Evolutionary conservation across 2,329 filamentous ascomycete genomes (phyloP).

Genomic region (Pezicula radicicola): DNA sequence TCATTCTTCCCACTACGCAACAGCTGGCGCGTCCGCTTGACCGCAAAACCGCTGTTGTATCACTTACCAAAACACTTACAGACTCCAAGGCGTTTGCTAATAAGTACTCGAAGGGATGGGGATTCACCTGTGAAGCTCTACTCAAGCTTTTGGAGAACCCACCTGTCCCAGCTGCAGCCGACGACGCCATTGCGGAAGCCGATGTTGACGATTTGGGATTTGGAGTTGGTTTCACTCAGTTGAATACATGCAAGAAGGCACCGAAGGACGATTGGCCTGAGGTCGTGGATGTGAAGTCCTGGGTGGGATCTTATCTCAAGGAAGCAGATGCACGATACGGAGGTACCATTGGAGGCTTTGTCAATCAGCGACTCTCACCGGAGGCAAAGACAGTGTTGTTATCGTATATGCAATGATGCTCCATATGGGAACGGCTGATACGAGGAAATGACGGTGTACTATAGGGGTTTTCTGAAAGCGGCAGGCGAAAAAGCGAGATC

Average conservation of each 20-base stretch:
- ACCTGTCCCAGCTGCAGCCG: constrained; percentile 62
- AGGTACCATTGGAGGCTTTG: constrained; percentile 69
- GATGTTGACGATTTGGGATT: constrained; percentile 96
- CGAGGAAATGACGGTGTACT: constrained; percentile 6
- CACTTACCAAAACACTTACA: constrained; percentile 86
- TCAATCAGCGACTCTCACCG: constrained; percentile 65
- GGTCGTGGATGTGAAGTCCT: constrained; percentile 72
- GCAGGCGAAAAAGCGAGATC: not conserved
- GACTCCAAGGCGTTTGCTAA: constrained; percentile 81
- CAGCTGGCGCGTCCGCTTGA: constrained; percentile 85
- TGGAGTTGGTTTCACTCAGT: constrained; percentile 87
- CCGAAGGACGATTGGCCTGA: constrained; percentile 82
- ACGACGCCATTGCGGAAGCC: constrained; percentile 78
- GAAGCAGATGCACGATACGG: constrained; percentile 71
- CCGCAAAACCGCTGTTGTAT: constrained; percentile 90
- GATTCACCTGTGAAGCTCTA: constrained; percentile 82
- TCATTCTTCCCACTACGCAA: constrained; percentile 86
- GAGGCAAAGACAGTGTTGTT: constrained; percentile 49
- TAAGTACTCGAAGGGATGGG: constrained; percentile 86
- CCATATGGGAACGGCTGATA: constrained; percentile 5
- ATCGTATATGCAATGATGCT: constrained; percentile 40
- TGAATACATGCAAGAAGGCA: constrained; percentile 82
- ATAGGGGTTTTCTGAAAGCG: not conserved
- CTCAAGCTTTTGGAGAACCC: constrained; percentile 88
- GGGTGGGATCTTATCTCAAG: constrained; percentile 66